phyloP scores from a whole-genome alignment of 768 basidiomycete genomes.

The Amanita brunnescens region DNA sequence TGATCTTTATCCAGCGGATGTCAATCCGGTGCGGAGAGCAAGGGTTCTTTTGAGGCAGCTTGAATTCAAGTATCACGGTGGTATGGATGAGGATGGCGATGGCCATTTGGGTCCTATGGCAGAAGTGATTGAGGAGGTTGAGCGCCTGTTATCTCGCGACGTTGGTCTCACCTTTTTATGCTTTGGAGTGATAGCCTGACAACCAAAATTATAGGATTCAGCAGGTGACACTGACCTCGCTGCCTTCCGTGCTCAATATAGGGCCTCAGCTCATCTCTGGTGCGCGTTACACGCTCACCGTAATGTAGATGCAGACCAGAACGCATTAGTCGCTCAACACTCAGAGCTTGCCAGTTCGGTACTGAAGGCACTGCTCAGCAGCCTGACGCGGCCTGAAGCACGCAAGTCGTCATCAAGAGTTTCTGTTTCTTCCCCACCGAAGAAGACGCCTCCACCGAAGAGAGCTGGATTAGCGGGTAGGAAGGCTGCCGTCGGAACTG shows the following conservation, averaged over 20 bases:
- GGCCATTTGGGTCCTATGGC: constrained; percentile 25
- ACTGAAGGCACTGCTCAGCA: constrained; percentile 29
- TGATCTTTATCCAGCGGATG: constrained; percentile 34
- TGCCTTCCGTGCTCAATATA: constrained; percentile 37
- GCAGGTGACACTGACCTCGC: constrained; percentile 26
- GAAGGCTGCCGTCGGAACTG: background rate
- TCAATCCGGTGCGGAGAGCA: constrained; percentile 50
- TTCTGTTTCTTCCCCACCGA: constrained; percentile 14
- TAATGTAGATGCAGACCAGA: constrained; percentile 33
- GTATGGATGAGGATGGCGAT: constrained; percentile 16
- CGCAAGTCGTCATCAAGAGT: constrained; percentile 13
- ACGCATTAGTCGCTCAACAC: constrained; percentile 37
- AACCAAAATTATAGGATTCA: constrained; percentile 18
- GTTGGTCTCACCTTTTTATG: constrained; percentile 23
- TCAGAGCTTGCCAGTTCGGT: constrained; percentile 44
- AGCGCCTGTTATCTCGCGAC: constrained; percentile 29
- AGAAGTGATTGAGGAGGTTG: constrained; percentile 31
- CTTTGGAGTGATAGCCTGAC: background rate
- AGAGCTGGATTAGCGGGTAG: background rate
- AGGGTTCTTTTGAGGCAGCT: constrained; percentile 48
- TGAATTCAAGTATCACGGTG: constrained; percentile 38
- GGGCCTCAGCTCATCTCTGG: constrained; percentile 54
- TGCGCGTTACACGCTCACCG: constrained; percentile 64
- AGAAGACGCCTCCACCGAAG: background rate
- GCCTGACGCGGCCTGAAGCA: constrained; percentile 5